phyloP scores from a whole-genome alignment of 1,284 basidiomycete species.

The Boletus mariae region DNA sequence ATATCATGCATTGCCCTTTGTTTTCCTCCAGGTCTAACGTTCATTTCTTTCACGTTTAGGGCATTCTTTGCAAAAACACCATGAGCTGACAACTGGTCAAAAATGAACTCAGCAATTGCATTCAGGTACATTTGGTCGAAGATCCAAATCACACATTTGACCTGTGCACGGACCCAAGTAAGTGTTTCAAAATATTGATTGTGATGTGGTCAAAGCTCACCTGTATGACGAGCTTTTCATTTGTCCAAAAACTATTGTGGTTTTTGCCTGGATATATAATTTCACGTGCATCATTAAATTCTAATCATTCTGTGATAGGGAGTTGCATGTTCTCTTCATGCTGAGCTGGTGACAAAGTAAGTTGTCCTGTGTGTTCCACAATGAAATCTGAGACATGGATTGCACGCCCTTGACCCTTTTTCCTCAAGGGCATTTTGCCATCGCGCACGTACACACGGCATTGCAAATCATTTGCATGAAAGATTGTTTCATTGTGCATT shows the following conservation, averaged over 20 bases:
- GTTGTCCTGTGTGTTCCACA: not conserved
- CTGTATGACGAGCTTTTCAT: conserved; percentile 22
- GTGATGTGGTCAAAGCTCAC: not conserved
- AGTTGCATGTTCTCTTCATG: not conserved
- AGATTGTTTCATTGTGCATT: not conserved
- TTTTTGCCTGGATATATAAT: conserved; percentile 8
- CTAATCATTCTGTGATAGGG: not conserved
- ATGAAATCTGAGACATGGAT: not conserved
- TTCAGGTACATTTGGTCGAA: conserved; percentile 6
- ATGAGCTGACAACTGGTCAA: conserved; percentile 8
- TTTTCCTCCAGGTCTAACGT: conserved; percentile 4
- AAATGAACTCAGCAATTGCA: conserved; percentile 3
- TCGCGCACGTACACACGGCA: not conserved
- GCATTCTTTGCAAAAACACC: conserved; percentile 4
- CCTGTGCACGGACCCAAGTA: conserved; percentile 1
- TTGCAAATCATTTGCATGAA: not conserved
- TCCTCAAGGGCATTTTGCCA: not conserved
- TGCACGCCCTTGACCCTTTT: not conserved
- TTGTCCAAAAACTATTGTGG: conserved; percentile 6
- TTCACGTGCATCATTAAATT: not conserved
- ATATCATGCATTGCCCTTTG: not conserved
- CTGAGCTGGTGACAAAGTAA: not conserved
- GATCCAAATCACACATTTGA: not conserved
- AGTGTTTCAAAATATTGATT: too few species aligned
- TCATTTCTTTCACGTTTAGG: conserved; percentile 11